A percentile compares a stretch with the other conserved stretches of the same genome.
Evolutionary conservation across 2,329 filamentous ascomycete genomes (phyloP).

Genomic region (Diplodia intermedia): DNA sequence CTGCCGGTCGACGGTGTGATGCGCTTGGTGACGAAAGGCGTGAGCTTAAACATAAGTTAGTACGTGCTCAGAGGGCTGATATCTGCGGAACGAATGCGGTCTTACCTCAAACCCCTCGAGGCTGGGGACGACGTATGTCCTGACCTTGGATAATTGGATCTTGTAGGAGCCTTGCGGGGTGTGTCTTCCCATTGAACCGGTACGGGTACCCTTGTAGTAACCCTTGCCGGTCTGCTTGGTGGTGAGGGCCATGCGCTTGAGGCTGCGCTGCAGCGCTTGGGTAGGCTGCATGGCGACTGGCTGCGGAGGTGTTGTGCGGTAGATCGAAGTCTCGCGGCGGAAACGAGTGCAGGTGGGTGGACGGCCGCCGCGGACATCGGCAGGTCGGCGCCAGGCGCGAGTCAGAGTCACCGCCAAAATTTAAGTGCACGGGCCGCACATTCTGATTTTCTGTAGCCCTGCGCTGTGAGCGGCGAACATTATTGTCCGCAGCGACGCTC

Average conservation of each 20-base stretch:
- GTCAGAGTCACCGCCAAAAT: slow-evolving; percentile 14
- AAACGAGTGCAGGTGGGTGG: background rate
- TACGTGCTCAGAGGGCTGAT: background rate
- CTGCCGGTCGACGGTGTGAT: slow-evolving; percentile 23
- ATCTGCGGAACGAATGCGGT: background rate
- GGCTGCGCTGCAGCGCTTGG: slow-evolving; percentile 68
- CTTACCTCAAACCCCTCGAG: slow-evolving; percentile 74
- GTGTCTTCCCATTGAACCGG: slow-evolving; percentile 85
- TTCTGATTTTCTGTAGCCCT: slow-evolving; percentile 25
- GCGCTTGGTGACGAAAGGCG: slow-evolving; percentile 73
- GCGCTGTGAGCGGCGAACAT: background rate
- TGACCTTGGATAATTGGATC: slow-evolving; percentile 85
- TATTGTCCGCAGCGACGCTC: background rate
- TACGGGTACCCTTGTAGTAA: slow-evolving; percentile 95
- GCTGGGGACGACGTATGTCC: slow-evolving; percentile 84
- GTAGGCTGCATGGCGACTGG: slow-evolving; percentile 69
- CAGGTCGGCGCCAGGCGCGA: slow-evolving; percentile 14
- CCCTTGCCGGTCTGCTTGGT: slow-evolving; percentile 93
- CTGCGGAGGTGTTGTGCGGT: background rate
- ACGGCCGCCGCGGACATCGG: slow-evolving; percentile 20
- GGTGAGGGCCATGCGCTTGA: slow-evolving; percentile 80
- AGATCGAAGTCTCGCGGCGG: slow-evolving; percentile 4
- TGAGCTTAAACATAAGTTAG: slow-evolving; percentile 63
- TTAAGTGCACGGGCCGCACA: slow-evolving; percentile 17
- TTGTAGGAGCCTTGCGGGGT: slow-evolving; percentile 83